These are phyloP conservation scores for Leccinum rimulosum DNA, from an alignment of 768 basidiomycete species.

Conservation along the genomic window DNA sequence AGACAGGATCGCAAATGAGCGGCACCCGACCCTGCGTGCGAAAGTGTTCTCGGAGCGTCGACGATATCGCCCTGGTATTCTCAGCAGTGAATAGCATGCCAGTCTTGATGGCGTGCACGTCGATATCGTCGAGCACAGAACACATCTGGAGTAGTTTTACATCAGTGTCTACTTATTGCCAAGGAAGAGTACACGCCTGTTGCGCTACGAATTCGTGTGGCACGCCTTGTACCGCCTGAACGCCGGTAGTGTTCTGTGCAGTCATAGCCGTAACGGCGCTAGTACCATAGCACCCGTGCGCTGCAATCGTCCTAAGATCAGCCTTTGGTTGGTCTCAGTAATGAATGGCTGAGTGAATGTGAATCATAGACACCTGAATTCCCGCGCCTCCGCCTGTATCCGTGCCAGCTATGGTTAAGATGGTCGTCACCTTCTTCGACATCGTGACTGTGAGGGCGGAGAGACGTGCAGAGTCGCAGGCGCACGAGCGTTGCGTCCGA, in stretches of 20 bases:
- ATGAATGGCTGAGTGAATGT: too few species aligned
- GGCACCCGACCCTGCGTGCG: slow-evolving; percentile 37
- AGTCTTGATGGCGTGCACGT: slow-evolving; percentile 75
- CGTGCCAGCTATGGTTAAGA: slow-evolving; percentile 56
- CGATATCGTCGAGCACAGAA: slow-evolving; percentile 70
- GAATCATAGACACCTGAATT: too few species aligned
- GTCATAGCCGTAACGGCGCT: too few species aligned
- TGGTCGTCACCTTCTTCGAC: slow-evolving; percentile 26
- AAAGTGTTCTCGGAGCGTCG: slow-evolving; percentile 46
- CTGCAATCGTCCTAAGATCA: slow-evolving; percentile 35
- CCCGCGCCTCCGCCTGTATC: too few species aligned
- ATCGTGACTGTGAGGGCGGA: not conserved
- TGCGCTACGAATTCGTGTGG: slow-evolving; percentile 41
- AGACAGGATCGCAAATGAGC: slow-evolving; percentile 86
- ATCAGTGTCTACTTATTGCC: not conserved
- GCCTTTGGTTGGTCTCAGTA: slow-evolving; percentile 45
- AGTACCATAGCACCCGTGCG: too few species aligned
- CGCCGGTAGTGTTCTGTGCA: too few species aligned
- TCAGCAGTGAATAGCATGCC: slow-evolving; percentile 75
- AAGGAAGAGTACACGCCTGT: too few species aligned
- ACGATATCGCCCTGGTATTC: slow-evolving; percentile 46
- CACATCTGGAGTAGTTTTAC: slow-evolving; percentile 39
- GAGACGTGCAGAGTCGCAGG: too few species aligned
- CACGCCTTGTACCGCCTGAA: too few species aligned
- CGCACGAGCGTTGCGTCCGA: too few species aligned